Conservation (phyloP, 2,329 filamentous ascomycete genomes). For the Orbilia javanica region DNA sequence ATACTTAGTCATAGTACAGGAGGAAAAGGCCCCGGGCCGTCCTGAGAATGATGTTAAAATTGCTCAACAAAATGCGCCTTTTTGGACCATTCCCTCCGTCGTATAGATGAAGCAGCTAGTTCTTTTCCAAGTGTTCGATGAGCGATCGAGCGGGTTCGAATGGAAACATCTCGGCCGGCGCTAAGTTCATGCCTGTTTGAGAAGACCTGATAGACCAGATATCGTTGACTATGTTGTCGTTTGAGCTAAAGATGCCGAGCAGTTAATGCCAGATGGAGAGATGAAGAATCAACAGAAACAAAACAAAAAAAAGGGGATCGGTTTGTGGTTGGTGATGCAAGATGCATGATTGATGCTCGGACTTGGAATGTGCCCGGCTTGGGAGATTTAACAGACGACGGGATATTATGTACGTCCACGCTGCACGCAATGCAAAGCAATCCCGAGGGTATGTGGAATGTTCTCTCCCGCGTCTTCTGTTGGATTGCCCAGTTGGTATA, state of each 20-base stretch:
- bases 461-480: neutral
- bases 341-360: neutral
- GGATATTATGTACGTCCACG: neutral
- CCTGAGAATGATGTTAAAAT: constrained; percentile 6
- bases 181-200: constrained; percentile 14
- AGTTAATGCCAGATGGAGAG: constrained; percentile 2
- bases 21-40: neutral
- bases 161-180: constrained; percentile 13
- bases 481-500: constrained; percentile 7
- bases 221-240: constrained; percentile 15
- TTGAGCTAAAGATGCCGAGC: constrained; percentile 4
- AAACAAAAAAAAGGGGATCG: neutral
- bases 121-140: neutral
- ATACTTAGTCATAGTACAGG: neutral
- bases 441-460: neutral
- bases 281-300: neutral
- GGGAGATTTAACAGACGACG: constrained; percentile 6
- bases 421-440: neutral
- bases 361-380: constrained; percentile 13
- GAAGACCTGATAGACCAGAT: neutral
- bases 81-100: constrained; percentile 1
- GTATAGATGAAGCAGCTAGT: constrained; percentile 13
- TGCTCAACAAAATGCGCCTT: neutral
- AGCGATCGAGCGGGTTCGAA: constrained; percentile 3
- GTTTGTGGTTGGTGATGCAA: neutral